Evolutionary conservation across 768 basidiomycete species (phyloP), one percentile per base, ranked within the genome.

Genomic region (Mycena alexandri): DNA sequence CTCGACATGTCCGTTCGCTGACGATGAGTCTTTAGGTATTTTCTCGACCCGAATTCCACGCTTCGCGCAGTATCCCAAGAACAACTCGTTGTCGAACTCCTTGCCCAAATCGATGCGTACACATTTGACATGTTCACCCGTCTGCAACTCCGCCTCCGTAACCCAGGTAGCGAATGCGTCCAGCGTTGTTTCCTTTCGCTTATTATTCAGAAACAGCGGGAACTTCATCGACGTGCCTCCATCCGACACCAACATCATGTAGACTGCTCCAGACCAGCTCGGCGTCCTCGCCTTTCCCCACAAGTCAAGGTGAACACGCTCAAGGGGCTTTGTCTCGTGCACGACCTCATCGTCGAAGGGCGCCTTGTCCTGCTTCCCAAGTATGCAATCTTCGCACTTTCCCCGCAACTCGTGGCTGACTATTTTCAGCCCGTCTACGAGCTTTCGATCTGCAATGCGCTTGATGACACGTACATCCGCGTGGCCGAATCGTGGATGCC

Each of bases 401-500:
- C 72, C 71, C 4, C 47, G 24, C 13, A 63, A 11, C 2, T 54
- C 21, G 12, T 42, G 25, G 1, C 62, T 47, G 0, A 36, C 64
- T 7, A 77, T 63, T 0, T 60, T 47, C 0, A 80, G 47, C 0
- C 76, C 75, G 13, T 73, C 65, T 2, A 78, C 75, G 1, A 75
- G 42, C 0, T 3, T 8, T 57, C 14, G 59, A 6, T 3, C 29
- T 29, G 29, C 47, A 67, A 75, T 64, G 1, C 54, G 33, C 0
- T 44, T 22, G 8, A 80, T 69, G 0, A 44, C 22, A 4, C 58
- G 55, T 0, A 65, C 55, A 0, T 63, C 63, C 0, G 68, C 55
- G 54, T 80, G 77, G 1, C 69, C 72, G 29, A 80, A 67, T 3
- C 73, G 51, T 4, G 67, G 58, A 60, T 79, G 79, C 75, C 75